A percentile compares a stretch with the other conserved stretches of the same genome.
phyloP scores from a whole-genome alignment of 2,329 filamentous ascomycete genomes.

The Aspergillus cejpii region DNA sequence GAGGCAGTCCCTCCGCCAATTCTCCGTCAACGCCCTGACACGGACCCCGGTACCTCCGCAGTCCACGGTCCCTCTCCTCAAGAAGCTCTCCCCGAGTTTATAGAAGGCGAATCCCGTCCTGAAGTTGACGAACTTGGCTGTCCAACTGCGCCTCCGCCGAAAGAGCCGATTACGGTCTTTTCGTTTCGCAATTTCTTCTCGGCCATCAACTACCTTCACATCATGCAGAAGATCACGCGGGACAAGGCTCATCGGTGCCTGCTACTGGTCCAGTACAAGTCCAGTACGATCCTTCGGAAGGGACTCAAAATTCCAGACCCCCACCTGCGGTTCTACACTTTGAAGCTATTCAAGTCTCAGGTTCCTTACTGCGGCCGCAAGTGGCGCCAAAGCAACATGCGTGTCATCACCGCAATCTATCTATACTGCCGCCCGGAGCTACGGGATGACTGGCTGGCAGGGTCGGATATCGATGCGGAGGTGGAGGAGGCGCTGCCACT shows the following conservation, averaged over 20 bases:
- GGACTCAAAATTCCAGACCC: constrained; percentile 84
- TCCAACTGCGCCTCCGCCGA: constrained; percentile 61
- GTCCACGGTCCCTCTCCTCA: constrained; percentile 24
- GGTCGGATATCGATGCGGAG: constrained; percentile 84
- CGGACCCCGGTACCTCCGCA: constrained; percentile 21
- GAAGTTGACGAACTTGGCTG: constrained; percentile 84
- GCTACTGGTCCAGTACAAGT: constrained; percentile 92
- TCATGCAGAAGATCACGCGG: constrained; percentile 97
- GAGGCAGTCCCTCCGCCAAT: constrained; percentile 84
- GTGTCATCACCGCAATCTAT: constrained; percentile 95
- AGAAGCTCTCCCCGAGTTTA: constrained; percentile 19
- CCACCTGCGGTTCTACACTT: constrained; percentile 80
- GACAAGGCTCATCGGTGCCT: constrained; percentile 92
- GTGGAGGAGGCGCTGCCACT: constrained; percentile 88
- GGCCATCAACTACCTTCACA: constrained; percentile 86
- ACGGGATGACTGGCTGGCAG: constrained; percentile 86
- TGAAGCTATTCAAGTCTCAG: constrained; percentile 98
- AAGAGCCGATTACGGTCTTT: constrained; percentile 72
- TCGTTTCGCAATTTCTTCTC: constrained; percentile 94
- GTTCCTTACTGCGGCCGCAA: constrained; percentile 97
- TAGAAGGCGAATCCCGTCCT: constrained; percentile 35
- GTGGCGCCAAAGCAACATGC: constrained; percentile 97
- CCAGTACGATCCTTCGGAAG: constrained; percentile 83
- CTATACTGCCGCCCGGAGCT: constrained; percentile 88
- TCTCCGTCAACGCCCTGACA: constrained; percentile 47